phyloP scores from a whole-genome alignment of 305 asterid species.

The Rubia tinctorum region DNA sequence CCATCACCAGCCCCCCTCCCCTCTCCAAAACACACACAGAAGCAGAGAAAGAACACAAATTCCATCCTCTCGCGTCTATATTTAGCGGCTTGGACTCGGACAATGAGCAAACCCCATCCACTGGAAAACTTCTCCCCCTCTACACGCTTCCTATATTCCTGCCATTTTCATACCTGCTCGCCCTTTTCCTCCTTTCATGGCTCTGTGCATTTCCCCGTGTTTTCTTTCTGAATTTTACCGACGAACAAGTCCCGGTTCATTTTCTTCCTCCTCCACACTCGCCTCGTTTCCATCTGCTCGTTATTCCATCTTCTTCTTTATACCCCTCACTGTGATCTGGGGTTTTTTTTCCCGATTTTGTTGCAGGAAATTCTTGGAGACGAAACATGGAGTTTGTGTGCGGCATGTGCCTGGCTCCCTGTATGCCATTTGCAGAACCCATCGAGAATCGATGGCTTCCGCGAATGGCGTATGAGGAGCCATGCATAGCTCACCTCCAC shows the following conservation, averaged over 20 bases:
- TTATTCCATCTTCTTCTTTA: not conserved
- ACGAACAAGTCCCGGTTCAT: not conserved
- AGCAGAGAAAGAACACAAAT: not conserved
- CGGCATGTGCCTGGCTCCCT: conserved; percentile 97
- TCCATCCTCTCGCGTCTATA: conserved; percentile 29
- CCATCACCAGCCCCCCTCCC: not conserved
- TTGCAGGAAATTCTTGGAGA: not conserved
- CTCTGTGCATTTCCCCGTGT: not conserved
- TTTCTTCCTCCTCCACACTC: not conserved
- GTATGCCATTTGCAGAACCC: conserved; percentile 92
- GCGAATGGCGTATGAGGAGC: conserved; percentile 96
- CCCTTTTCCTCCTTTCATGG: not conserved
- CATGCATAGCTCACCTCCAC: conserved; percentile 49
- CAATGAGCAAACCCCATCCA: conserved; percentile 16
- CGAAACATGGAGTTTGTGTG: not conserved
- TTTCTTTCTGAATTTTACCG: not conserved
- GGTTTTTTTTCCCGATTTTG: too few relatives aligned
- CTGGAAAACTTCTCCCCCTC: conserved; percentile 22
- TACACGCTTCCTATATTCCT: conserved; percentile 32
- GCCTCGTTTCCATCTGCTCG: not conserved
- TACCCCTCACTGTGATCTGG: not conserved
- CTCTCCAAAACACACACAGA: not conserved
- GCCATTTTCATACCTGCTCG: conserved; percentile 23
- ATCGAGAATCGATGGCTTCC: conserved; percentile 63
- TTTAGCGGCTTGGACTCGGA: conserved; percentile 39